Conservation (phyloP, 2,329 filamentous ascomycete genomes). For the Aspergillus nomiae region DNA sequence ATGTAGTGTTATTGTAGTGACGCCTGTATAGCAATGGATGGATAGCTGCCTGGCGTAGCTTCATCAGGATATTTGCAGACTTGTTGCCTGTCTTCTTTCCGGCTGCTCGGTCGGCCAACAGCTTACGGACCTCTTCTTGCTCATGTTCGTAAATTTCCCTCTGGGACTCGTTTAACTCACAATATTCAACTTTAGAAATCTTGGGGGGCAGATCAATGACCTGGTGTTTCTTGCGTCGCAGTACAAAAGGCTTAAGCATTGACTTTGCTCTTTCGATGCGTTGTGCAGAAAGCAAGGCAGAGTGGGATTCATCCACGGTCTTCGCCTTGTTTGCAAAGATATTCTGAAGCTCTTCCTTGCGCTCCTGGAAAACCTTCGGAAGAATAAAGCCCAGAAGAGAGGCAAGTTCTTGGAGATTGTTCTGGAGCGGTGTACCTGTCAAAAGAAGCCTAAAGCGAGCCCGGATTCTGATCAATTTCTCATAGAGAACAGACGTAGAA, state of each 20-base stretch:
- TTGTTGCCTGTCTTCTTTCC: constrained; percentile 58
- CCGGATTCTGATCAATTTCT: constrained; percentile 73
- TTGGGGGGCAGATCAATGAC: constrained; percentile 86
- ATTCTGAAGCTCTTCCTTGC: constrained; percentile 75
- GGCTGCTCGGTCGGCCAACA: constrained; percentile 60
- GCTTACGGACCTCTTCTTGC: constrained; percentile 63
- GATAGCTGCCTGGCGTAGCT: constrained; percentile 86
- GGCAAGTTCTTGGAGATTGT: constrained; percentile 90
- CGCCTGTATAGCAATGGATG: constrained; percentile 86
- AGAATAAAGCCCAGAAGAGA: constrained; percentile 93
- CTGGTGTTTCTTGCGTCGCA: constrained; percentile 90
- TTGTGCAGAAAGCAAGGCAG: constrained; percentile 81
- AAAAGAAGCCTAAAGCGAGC: constrained; percentile 84
- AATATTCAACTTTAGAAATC: constrained; percentile 74
- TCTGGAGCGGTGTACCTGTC: constrained; percentile 90
- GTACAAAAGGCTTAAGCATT: constrained; percentile 92
- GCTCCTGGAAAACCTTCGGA: constrained; percentile 75
- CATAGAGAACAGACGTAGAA: constrained; percentile 77
- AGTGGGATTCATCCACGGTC: constrained; percentile 70
- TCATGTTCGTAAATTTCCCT: constrained; percentile 71
- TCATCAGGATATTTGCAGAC: constrained; percentile 75
- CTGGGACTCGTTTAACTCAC: constrained; percentile 74
- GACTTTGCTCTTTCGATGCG: constrained; percentile 83
- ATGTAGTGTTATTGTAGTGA: constrained; percentile 72
- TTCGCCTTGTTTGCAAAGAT: constrained; percentile 93